These are phyloP conservation scores for Nicotiana sylvestris DNA, from an alignment of 257 asterid genomes.

Conservation along the genomic window DNA sequence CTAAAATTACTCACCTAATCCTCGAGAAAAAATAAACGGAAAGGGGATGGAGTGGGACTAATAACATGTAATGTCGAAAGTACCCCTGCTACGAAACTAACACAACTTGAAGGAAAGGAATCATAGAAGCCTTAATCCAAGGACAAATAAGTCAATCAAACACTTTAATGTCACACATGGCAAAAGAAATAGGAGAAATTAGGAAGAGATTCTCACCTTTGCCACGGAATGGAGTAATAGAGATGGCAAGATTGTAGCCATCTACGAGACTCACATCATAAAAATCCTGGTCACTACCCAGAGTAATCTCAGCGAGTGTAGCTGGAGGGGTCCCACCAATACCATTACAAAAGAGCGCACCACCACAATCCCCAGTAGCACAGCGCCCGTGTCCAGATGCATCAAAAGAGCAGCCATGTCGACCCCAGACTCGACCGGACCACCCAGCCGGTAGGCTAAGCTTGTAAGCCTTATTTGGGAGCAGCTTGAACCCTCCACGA, in stretches of 20 bases:
- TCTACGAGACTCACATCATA: conserved; percentile 95
- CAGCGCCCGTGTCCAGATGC: conserved; percentile 68
- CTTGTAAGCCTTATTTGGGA: conserved; percentile 46
- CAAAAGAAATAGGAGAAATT: background rate
- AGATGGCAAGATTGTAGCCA: conserved; percentile 84
- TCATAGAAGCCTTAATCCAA: background rate
- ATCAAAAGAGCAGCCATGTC: conserved; percentile 79
- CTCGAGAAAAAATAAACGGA: background rate
- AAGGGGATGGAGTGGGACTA: background rate
- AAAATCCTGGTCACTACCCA: conserved; percentile 75
- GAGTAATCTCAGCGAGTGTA: conserved; percentile 80
- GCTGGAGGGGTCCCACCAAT: conserved; percentile 92
- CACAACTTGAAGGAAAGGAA: background rate
- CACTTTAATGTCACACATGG: background rate
- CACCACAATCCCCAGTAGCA: conserved; percentile 96
- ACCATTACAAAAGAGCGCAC: conserved; percentile 77
- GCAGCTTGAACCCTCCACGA: conserved; percentile 74
- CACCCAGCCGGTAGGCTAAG: conserved; percentile 64
- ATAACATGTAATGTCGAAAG: background rate
- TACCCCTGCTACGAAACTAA: background rate
- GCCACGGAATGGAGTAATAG: conserved; percentile 69
- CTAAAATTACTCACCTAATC: background rate
- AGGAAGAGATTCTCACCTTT: conserved; percentile 33
- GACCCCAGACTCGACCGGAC: conserved; percentile 98
- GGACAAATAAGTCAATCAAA: background rate